Base-by-base conservation (phyloP, 2,329 filamentous ascomycete species). In the Epichloe elymi region DNA sequence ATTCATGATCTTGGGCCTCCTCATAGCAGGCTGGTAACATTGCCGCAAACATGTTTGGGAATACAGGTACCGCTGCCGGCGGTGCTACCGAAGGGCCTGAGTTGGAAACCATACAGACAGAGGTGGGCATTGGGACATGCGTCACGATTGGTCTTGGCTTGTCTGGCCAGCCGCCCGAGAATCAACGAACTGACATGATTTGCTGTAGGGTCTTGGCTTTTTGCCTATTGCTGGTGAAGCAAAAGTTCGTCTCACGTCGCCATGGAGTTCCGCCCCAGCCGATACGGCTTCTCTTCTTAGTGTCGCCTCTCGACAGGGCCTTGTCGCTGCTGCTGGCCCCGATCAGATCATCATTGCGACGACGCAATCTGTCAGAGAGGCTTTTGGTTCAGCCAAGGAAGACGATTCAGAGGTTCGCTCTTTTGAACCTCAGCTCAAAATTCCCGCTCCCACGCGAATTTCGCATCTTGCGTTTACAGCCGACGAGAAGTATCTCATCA, bases 391-490 rank as follows among this genome's bases (percentile, higher is more conserved):
- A 12, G 70, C 74, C 37, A 76, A 80, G 56, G 69, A 75, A 52
- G 75, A 72, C 58, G 82, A 83, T 55, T 76, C 75, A 54, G 81
- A 90, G 55, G 71, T 85, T 50, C 81, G 85, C 55, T 63, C 74
- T 12, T 94, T 94, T 60, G 72, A 80, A 53, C 85, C 90, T 3
- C 81, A 91, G 63, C 72, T 86, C 48, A 84, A 75, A 53, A 76
- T 97, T 6, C 73, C 82, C 2, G 76, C 94, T 60, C 79, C 86
- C 10, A 77, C 82, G 61, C 82, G 85, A 58, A 78, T 95, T 50
- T 94, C 88, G 11, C 93, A 98, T 65, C 74, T 98, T 19, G 82
- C 84, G 15, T 98, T 98, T 65, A 91, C 88, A 0, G 79, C 87
- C n/a, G 87, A 94, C 60, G 94, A 96, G 63, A 81, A 80, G 59